These are phyloP conservation scores for Astrothelium subdiscretum DNA, from an alignment of 495 filamentous ascomycete species.

Conservation along the genomic window DNA sequence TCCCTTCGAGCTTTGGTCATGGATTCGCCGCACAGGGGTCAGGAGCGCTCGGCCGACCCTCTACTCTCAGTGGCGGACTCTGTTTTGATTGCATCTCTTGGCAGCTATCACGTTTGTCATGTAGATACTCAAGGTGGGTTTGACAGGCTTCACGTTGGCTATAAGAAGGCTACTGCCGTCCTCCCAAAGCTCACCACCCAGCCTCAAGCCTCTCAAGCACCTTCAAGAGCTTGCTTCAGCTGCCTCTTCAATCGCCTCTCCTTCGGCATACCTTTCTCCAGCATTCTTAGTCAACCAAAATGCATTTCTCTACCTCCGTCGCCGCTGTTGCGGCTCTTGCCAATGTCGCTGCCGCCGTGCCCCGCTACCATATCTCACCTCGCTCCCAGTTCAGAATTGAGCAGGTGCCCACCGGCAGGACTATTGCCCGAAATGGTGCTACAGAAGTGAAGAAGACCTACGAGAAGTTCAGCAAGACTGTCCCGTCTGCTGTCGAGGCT, in stretches of 20 bases:
- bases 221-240: background rate
- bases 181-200: background rate
- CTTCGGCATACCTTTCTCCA: background rate
- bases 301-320: constrained; percentile 9
- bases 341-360: constrained; percentile 6
- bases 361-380: background rate
- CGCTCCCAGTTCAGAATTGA: constrained; percentile 11
- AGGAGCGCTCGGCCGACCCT: background rate
- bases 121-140: background rate
- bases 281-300: background rate
- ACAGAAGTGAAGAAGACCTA: constrained; percentile 15
- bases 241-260: background rate
- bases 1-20: background rate
- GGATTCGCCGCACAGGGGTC: background rate
- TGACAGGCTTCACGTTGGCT: background rate
- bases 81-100: constrained; percentile 1
- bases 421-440: constrained; percentile 11
- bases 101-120: background rate
- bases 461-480: constrained; percentile 15
- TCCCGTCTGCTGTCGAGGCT: constrained; percentile 7
- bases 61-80: background rate
- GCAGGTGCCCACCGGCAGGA: constrained; percentile 15
- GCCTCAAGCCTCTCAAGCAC: background rate
- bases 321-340: constrained; percentile 14
- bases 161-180: background rate